Conservation (phyloP, 192 early-diverging fungal genomes). For the Coemansia sp. region DNA sequence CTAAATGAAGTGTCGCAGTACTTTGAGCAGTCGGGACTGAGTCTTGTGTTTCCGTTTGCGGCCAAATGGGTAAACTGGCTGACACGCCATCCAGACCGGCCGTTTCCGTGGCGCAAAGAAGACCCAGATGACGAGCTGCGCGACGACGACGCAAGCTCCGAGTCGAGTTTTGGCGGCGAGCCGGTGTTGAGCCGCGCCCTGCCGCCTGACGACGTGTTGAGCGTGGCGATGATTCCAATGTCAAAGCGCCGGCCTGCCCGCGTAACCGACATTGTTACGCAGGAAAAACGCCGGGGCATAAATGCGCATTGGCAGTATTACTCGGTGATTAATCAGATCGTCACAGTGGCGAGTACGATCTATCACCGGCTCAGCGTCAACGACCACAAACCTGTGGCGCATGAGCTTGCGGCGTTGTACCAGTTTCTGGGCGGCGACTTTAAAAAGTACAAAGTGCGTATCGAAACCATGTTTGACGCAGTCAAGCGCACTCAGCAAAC, state of each 20-base stretch:
- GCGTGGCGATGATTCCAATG: conserved; percentile 52
- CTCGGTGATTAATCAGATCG: conserved; percentile 54
- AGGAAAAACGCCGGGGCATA: conserved; percentile 49
- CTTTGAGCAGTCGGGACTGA: conserved; percentile 47
- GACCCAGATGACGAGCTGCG: conserved; percentile 39
- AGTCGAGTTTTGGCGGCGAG: conserved; percentile 50
- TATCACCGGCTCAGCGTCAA: conserved; percentile 29
- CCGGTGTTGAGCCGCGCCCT: conserved; percentile 43
- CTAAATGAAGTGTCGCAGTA: conserved; percentile 49
- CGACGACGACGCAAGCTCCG: conserved; percentile 14
- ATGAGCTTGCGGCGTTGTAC: conserved; percentile 51
- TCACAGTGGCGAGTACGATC: conserved; percentile 38
- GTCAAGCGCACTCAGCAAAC: conserved; percentile 27
- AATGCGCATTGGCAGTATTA: conserved; percentile 57
- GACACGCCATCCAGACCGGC: conserved; percentile 46
- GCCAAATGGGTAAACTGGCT: conserved; percentile 52
- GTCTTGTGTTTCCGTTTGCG: conserved; percentile 48
- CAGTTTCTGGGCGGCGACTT: conserved; percentile 55
- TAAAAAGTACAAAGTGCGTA: conserved; percentile 52
- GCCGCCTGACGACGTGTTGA: conserved; percentile 45
- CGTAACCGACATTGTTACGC: conserved; percentile 43
- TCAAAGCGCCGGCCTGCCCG: conserved; percentile 37
- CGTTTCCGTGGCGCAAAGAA: conserved; percentile 49
- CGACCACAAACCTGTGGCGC: conserved; percentile 43
- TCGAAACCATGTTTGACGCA: conserved; percentile 45